Conservation (phyloP, 768 basidiomycete genomes). For the Auricularia sp. region DNA sequence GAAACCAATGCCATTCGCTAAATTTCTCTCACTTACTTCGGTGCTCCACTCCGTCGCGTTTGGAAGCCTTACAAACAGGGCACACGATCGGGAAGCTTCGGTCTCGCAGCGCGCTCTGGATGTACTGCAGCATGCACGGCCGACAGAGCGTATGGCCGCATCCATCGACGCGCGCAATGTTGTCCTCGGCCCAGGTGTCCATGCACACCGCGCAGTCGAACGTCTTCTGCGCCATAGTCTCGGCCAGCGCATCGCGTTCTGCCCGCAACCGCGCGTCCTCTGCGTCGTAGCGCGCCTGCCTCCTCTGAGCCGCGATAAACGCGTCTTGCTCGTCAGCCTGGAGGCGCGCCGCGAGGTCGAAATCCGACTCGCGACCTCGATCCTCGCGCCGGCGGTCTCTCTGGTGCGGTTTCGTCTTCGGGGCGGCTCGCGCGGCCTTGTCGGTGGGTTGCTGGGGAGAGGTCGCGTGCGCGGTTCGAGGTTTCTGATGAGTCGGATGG, state of each 20-base stretch:
- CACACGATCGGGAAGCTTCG: constrained; percentile 51
- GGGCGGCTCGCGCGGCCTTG: no score
- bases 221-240: constrained; percentile 15
- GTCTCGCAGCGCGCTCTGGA: constrained; percentile 37
- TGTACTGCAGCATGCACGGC: constrained; percentile 35
- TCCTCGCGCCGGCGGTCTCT: no score
- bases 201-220: constrained; percentile 51
- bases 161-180: constrained; percentile 28
- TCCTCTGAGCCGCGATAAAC: constrained; percentile 16
- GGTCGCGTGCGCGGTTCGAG: no score
- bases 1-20: constrained; percentile 5
- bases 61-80: constrained; percentile 38
- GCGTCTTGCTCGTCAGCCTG: constrained; percentile 9
- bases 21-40: constrained; percentile 20
- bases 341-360: constrained; percentile 1
- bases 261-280: constrained; percentile 30
- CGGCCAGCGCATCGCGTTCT: constrained; percentile 24
- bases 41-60: constrained; percentile 14
- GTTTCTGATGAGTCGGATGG: no score
- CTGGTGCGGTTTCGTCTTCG: no score
- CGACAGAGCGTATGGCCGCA: constrained; percentile 49
- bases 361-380: background rate
- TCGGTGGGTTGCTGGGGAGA: no score
- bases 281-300: constrained; percentile 29
- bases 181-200: constrained; percentile 35